These are phyloP conservation scores for Acanthamoeba sp. DNA, from an alignment of 208 protist genomes.

Conservation along the genomic window DNA sequence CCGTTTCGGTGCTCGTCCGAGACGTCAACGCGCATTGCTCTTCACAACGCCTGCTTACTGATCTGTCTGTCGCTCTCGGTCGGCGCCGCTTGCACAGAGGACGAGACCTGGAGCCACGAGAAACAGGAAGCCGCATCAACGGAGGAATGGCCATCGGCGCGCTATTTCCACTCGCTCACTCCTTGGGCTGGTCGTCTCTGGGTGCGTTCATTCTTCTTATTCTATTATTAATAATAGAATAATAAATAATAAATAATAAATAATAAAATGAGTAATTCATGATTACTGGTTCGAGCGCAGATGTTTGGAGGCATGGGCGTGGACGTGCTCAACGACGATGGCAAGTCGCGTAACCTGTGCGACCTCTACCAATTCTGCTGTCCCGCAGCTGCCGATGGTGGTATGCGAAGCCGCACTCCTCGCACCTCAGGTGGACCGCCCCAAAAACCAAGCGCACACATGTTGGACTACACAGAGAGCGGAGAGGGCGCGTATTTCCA, in stretches of 20 bases:
- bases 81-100: not conserved
- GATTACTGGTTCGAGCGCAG: not conserved
- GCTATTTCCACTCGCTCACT: slow-evolving; percentile 38
- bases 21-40: not conserved
- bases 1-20: not conserved
- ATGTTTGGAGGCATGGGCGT: not conserved
- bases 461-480: too few relatives aligned
- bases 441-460: too few relatives aligned
- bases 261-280: too few relatives aligned
- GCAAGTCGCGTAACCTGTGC: not conserved
- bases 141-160: not conserved
- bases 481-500: too few relatives aligned
- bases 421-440: too few relatives aligned
- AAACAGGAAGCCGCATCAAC: not conserved
- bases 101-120: slow-evolving; percentile 7
- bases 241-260: too few relatives aligned
- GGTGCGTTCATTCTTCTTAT: not conserved
- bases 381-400: too few relatives aligned
- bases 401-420: too few relatives aligned
- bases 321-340: not conserved
- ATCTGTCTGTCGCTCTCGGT: not conserved
- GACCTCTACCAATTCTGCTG: not conserved
- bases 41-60: not conserved
- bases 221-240: not conserved
- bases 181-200: not conserved